Base-by-base conservation (phyloP, 2,329 filamentous ascomycete genomes). In the Blastomyces silverae region DNA sequence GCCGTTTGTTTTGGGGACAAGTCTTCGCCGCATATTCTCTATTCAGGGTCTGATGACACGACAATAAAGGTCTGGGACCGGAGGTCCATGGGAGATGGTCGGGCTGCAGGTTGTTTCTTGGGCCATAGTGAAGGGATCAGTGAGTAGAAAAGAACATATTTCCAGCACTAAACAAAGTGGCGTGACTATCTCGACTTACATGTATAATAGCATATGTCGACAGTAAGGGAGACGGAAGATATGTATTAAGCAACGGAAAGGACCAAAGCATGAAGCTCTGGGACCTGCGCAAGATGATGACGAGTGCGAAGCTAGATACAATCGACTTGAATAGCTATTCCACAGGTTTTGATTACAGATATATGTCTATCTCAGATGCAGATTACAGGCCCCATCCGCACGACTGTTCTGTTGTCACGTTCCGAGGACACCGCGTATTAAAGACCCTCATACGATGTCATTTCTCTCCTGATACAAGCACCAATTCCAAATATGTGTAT, bases 261-360 rank as follows among this genome's bases (percentile, higher is more conserved):
- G 94, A 99, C 73, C 94, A 97, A 76, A 93, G 88, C 53, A 96
- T 96, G 86, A 97, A 97, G 78, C 83, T 99, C 0, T 99, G 94
- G 94, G 94, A 99, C 75, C 75, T 97, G 64, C 84, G 93, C 62
- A 95, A 90, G 82, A 93, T 92, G 83, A 90, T 94, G 81, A 87
- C 87, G 5, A 88, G 89, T 0, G 83, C 87, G 44, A 75, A 78
- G 75, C 77, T 80, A 2, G 83, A 85, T 66, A 75, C 74, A 4
- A 80, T 87, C 64, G 79, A 87, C 61, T 76, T 79, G 4, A 74
- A 77, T 62, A 72, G 74, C 37, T 86, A 83, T 73, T 84, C 83
- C 0, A 85, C 82, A 1, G 82, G 82, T 42, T 88, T 87, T 70
- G 86, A 88, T 71, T 88, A 88, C 71, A 82, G 85, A 61, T 85